Evolutionary conservation across 2,329 filamentous ascomycete species (phyloP).

Genomic region (Lomentospora prolificans): DNA sequence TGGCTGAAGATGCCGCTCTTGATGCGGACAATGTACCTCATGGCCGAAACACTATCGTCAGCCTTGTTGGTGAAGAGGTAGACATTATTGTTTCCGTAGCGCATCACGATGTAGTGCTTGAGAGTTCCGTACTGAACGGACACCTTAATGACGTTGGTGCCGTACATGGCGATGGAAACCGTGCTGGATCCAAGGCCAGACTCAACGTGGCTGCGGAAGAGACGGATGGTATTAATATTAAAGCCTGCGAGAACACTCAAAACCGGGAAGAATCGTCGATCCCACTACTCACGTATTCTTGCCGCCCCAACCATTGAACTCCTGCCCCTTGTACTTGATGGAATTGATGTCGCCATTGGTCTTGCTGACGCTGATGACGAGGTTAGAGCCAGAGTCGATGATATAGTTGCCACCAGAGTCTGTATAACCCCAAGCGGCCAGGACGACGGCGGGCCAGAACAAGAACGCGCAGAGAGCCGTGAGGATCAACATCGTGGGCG

Average conservation of each 20-base stretch:
- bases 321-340: slow-evolving; percentile 22
- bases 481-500: slow-evolving; percentile 18
- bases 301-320: slow-evolving; percentile 20
- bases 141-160: slow-evolving; percentile 23
- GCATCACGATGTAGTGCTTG: slow-evolving; percentile 24
- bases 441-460: slow-evolving; percentile 19
- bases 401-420: slow-evolving; percentile 27
- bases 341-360: slow-evolving; percentile 24
- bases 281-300: slow-evolving; percentile 19
- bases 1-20: slow-evolving; percentile 20
- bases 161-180: slow-evolving; percentile 19
- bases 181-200: slow-evolving; percentile 21
- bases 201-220: slow-evolving; percentile 18
- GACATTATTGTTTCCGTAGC: slow-evolving; percentile 26
- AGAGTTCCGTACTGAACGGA: slow-evolving; percentile 23
- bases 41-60: slow-evolving; percentile 26
- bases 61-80: slow-evolving; percentile 33
- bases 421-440: slow-evolving; percentile 28
- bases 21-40: slow-evolving; percentile 27
- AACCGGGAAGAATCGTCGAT: no score
- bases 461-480: slow-evolving; percentile 17
- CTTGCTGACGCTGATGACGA: slow-evolving; percentile 25
- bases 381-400: slow-evolving; percentile 22
- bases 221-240: no score
- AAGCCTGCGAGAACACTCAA: no score